Conservation (phyloP, 1,284 basidiomycete species). For the Veloporphyrellus conicus region DNA sequence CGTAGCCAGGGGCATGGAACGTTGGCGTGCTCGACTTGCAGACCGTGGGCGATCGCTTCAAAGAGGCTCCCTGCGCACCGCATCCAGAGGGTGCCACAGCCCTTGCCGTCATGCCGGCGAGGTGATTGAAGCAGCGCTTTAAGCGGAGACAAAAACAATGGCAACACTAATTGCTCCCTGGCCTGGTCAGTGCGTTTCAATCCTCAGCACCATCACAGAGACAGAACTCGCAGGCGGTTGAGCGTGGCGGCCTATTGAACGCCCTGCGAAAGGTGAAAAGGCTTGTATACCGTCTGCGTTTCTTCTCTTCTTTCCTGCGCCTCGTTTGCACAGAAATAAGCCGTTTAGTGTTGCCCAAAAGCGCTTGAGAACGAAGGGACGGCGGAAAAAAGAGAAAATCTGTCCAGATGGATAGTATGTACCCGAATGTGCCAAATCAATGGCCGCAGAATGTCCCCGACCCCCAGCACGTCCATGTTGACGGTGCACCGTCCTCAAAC, state of each 20-base stretch:
- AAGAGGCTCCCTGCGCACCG: slow-evolving; percentile 24
- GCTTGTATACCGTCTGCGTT: slow-evolving; percentile 37
- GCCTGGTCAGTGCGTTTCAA: slow-evolving; percentile 36
- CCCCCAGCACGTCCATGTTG: slow-evolving; percentile 39
- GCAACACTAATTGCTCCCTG: slow-evolving; percentile 24
- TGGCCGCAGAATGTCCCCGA: slow-evolving; percentile 49
- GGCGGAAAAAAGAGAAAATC: slow-evolving; percentile 43
- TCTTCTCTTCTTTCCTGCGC: slow-evolving; percentile 37
- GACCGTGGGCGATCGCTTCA: slow-evolving; percentile 25
- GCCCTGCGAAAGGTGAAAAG: slow-evolving; percentile 39
- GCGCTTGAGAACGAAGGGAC: slow-evolving; percentile 45
- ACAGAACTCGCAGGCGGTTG: slow-evolving; percentile 40
- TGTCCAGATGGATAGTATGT: slow-evolving; percentile 49
- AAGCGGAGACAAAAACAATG: slow-evolving; percentile 28
- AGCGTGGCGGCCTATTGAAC: slow-evolving; percentile 34
- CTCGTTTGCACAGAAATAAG: slow-evolving; percentile 49
- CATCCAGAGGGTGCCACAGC: slow-evolving; percentile 12
- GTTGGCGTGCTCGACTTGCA: slow-evolving; percentile 5
- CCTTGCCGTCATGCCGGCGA: slow-evolving; percentile 29
- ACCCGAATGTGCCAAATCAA: slow-evolving; percentile 46
- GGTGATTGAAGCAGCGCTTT: slow-evolving; percentile 22
- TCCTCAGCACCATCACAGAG: slow-evolving; percentile 40
- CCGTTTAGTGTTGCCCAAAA: slow-evolving; percentile 48
- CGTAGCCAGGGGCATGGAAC: background rate
- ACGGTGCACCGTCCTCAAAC: slow-evolving; percentile 33